These are phyloP conservation scores for Alternaria angustiovoidea DNA, from an alignment of 2,329 filamentous ascomycete genomes.

Conservation along the genomic window DNA sequence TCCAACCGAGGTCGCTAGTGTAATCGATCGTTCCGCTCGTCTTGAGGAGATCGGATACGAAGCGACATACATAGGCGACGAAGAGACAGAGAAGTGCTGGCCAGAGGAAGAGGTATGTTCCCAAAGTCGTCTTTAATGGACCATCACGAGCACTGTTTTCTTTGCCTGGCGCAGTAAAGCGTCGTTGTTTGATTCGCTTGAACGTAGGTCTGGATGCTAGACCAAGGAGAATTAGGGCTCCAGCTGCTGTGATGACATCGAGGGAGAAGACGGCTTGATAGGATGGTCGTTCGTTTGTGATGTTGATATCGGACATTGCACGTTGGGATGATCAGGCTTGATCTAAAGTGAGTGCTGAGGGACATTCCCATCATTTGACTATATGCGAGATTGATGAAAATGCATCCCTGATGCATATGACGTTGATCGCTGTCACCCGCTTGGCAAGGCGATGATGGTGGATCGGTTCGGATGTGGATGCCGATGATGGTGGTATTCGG, in stretches of 20 bases:
- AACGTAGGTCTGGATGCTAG: too few relatives aligned
- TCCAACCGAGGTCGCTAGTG: conserved; percentile 3
- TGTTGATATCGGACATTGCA: conserved; percentile 8
- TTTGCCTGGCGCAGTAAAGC: not conserved
- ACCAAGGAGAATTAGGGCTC: conserved; percentile 3
- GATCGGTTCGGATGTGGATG: not conserved
- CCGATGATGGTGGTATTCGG: not conserved
- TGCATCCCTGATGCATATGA: conserved; percentile 1
- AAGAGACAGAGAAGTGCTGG: conserved; percentile 10
- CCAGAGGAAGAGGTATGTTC: conserved; percentile 16
- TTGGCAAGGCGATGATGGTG: not conserved
- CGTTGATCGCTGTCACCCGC: conserved; percentile 1
- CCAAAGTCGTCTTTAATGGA: conserved; percentile 5
- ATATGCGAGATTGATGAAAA: not conserved
- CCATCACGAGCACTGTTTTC: conserved; percentile 5
- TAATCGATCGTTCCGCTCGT: conserved; percentile 9
- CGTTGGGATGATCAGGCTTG: not conserved
- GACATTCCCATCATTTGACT: not conserved
- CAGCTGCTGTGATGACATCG: conserved; percentile 5
- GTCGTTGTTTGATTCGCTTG: too few relatives aligned
- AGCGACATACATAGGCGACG: conserved; percentile 10
- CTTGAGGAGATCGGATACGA: conserved; percentile 10
- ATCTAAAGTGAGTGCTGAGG: too few relatives aligned
- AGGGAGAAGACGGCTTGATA: conserved; percentile 16
- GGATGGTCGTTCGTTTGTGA: conserved; percentile 3